These are phyloP conservation scores for Tephrocybe sp. DNA, from an alignment of 768 basidiomycete genomes.

Conservation along the genomic window DNA sequence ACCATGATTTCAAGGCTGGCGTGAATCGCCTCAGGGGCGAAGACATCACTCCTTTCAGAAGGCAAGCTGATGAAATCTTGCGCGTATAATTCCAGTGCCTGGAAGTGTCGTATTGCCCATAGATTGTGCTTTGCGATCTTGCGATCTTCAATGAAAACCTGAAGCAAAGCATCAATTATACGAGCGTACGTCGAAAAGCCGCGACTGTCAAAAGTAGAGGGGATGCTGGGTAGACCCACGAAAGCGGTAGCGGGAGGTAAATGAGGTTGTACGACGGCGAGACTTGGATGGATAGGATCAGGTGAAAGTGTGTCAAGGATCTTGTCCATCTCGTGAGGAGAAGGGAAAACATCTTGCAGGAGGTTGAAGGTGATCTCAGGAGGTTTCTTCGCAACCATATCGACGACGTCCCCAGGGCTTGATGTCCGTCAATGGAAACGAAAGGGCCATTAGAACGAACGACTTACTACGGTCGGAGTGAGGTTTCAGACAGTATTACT, in stretches of 20 bases:
- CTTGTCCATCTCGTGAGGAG: slow-evolving; percentile 40
- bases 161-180: slow-evolving; percentile 51
- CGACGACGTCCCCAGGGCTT: slow-evolving; percentile 49
- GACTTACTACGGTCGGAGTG: slow-evolving; percentile 33
- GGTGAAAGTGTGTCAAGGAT: slow-evolving; percentile 46
- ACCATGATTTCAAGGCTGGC: slow-evolving; percentile 39
- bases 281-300: slow-evolving; percentile 47
- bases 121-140: slow-evolving; percentile 53
- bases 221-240: slow-evolving; percentile 3
- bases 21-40: slow-evolving; percentile 35
- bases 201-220: slow-evolving; percentile 35
- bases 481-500: slow-evolving; percentile 39
- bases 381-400: slow-evolving; percentile 30
- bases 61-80: slow-evolving; percentile 59
- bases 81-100: slow-evolving; percentile 60
- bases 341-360: slow-evolving; percentile 52
- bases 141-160: slow-evolving; percentile 56
- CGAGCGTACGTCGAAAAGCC: slow-evolving; percentile 69
- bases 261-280: slow-evolving; percentile 59
- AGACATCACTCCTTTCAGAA: slow-evolving; percentile 45
- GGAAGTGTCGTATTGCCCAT: slow-evolving; percentile 70
- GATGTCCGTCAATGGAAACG: background rate
- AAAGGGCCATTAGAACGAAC: background rate
- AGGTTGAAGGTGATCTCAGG: slow-evolving; percentile 38
- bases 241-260: slow-evolving; percentile 43